A percentile compares a stretch with the other conserved stretches of the same genome.
Conservation (phyloP, 2,329 filamentous ascomycete species). For the Ustulina deusta region DNA sequence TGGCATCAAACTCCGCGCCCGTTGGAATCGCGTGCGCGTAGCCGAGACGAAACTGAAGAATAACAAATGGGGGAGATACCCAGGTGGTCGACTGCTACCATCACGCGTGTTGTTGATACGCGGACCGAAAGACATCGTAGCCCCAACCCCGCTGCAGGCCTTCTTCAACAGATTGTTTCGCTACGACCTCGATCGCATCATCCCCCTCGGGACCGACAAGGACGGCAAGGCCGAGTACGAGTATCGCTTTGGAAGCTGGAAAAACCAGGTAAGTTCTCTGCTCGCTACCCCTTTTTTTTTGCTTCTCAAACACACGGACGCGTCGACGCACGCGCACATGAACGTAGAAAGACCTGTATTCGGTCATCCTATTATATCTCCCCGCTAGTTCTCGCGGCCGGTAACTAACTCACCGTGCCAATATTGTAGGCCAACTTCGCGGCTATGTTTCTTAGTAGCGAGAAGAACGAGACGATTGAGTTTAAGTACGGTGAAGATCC, state of each 20-base stretch:
- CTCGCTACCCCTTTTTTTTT: neutral
- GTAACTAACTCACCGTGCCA: neutral
- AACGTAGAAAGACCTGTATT: neutral
- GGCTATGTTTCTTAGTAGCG: slow-evolving; percentile 19
- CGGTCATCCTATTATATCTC: neutral
- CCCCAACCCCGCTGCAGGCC: neutral
- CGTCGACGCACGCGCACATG: too few species aligned
- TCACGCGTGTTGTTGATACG: slow-evolving; percentile 29
- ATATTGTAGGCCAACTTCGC: slow-evolving; percentile 27
- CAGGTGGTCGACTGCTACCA: neutral
- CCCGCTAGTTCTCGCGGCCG: neutral
- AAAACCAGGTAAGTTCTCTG: slow-evolving; percentile 23
- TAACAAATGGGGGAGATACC: too few species aligned
- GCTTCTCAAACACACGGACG: too few species aligned
- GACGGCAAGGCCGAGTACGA: slow-evolving; percentile 14
- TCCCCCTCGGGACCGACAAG: slow-evolving; percentile 9
- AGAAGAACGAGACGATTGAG: slow-evolving; percentile 3
- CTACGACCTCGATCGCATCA: slow-evolving; percentile 28
- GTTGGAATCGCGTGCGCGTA: slow-evolving; percentile 27
- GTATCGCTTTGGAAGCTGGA: slow-evolving; percentile 31
- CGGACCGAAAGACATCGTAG: slow-evolving; percentile 5
- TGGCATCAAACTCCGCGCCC: neutral
- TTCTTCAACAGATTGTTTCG: slow-evolving; percentile 14
- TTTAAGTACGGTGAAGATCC: slow-evolving; percentile 31
- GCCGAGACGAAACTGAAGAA: neutral